Evolutionary conservation across 495 filamentous ascomycete species (phyloP).

Genomic region (Podospora pseudoanserina): DNA sequence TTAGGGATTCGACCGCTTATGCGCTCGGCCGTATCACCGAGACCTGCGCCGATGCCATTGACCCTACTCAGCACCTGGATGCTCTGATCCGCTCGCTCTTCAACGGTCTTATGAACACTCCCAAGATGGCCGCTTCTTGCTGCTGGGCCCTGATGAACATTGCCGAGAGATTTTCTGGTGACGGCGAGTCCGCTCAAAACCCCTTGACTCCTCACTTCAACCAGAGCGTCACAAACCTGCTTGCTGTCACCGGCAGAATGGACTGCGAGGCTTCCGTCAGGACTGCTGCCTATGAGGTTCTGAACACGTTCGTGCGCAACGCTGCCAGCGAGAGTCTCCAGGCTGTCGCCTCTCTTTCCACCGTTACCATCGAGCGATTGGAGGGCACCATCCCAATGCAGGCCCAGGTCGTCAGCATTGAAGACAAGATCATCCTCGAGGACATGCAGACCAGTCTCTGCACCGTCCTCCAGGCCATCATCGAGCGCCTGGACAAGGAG

Average conservation of each 20-base stretch:
- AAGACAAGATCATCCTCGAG: conserved; percentile 89
- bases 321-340: conserved; percentile 79
- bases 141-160: conserved; percentile 99
- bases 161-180: conserved; percentile 87
- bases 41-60: conserved; percentile 80
- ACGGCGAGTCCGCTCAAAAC: conserved; percentile 70
- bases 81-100: conserved; percentile 85
- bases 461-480: conserved; percentile 85
- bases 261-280: conserved; percentile 91
- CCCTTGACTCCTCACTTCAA: conserved; percentile 89
- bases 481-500: conserved; percentile 87
- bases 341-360: conserved; percentile 74
- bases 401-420: conserved; percentile 89
- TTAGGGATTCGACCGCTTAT: conserved; percentile 96
- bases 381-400: conserved; percentile 90
- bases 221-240: conserved; percentile 78
- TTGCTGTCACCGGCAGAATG: conserved; percentile 76
- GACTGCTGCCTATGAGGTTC: conserved; percentile 96
- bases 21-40: conserved; percentile 95
- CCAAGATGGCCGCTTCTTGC: conserved; percentile 96
- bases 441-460: conserved; percentile 96
- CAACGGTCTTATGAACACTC: conserved; percentile 79
- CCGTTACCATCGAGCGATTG: conserved; percentile 80
- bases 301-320: conserved; percentile 88
- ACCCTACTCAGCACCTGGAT: conserved; percentile 74